Conservation (phyloP, 1,284 basidiomycete species). For the Cryptococcus sp. region DNA sequence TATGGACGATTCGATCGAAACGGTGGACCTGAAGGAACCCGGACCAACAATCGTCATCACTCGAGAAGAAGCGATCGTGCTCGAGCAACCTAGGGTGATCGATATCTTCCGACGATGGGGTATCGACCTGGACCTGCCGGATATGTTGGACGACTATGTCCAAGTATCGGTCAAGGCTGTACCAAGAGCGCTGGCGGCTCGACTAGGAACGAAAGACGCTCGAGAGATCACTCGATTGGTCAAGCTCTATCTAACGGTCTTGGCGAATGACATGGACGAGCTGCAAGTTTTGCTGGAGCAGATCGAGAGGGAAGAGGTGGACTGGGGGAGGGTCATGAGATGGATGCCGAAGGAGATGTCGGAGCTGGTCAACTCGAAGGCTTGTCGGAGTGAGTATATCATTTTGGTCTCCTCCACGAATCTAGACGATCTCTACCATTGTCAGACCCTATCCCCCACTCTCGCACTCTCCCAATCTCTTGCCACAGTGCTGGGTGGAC, state of each 20-base stretch:
- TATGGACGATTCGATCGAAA: slow-evolving; percentile 47
- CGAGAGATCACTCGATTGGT: slow-evolving; percentile 33
- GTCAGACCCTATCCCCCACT: background rate
- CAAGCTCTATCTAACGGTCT: slow-evolving; percentile 24
- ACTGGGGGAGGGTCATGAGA: slow-evolving; percentile 66
- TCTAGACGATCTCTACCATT: too few relatives aligned
- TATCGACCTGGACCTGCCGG: slow-evolving; percentile 51
- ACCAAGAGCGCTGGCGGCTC: slow-evolving; percentile 31
- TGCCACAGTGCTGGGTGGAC: too few relatives aligned
- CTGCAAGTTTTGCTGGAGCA: slow-evolving; percentile 27
- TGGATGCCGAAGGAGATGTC: slow-evolving; percentile 72
- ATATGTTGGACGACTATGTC: slow-evolving; percentile 28
- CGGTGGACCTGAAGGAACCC: slow-evolving; percentile 25
- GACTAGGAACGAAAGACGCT: slow-evolving; percentile 28
- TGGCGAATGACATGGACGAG: slow-evolving; percentile 26
- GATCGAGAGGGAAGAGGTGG: slow-evolving; percentile 17
- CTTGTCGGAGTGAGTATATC: slow-evolving; percentile 70
- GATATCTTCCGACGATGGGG: slow-evolving; percentile 66
- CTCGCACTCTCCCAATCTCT: too few relatives aligned
- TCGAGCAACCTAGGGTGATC: slow-evolving; percentile 34
- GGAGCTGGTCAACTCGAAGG: slow-evolving; percentile 83
- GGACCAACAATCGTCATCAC: slow-evolving; percentile 60
- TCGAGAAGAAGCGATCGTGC: slow-evolving; percentile 54
- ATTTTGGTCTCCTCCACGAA: too few relatives aligned
- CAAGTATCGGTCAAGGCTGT: slow-evolving; percentile 42